phyloP scores from a whole-genome alignment of 768 basidiomycete genomes.

The Pholiota conissans region DNA sequence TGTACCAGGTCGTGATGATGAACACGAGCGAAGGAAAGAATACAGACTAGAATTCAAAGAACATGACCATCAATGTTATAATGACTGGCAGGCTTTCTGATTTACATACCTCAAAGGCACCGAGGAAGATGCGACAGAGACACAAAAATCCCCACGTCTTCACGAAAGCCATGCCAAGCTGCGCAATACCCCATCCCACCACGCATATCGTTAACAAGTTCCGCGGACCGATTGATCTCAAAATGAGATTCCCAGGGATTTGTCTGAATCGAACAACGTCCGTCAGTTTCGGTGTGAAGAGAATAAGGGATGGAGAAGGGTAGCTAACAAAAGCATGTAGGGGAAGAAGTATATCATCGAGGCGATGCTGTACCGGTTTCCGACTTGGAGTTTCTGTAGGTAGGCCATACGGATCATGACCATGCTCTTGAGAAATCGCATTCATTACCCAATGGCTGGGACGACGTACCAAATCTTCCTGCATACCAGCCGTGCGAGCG shows the following conservation, averaged over 20 bases:
- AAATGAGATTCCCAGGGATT: conserved; percentile 30
- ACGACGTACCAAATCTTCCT: conserved; percentile 31
- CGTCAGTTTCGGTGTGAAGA: neutral
- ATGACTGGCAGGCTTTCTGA: neutral
- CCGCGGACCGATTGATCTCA: conserved; percentile 26
- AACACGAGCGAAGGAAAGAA: conserved; percentile 19
- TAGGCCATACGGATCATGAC: neutral
- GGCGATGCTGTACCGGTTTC: conserved; percentile 33
- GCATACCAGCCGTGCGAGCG: conserved; percentile 38
- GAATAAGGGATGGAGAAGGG: neutral
- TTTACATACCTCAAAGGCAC: conserved; percentile 29
- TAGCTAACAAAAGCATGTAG: conserved; percentile 33
- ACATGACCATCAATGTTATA: neutral
- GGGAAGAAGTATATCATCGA: conserved; percentile 38
- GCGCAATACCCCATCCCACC: conserved; percentile 29
- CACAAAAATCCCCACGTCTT: conserved; percentile 28
- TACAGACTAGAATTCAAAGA: conserved; percentile 10
- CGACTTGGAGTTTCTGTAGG: conserved; percentile 11
- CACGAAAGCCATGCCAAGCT: conserved; percentile 34
- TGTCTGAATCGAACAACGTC: conserved; percentile 20
- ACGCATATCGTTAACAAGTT: conserved; percentile 28
- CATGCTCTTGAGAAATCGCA: conserved; percentile 28
- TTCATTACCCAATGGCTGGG: conserved; percentile 12
- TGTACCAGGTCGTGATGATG: conserved; percentile 25
- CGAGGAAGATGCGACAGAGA: conserved; percentile 27